phyloP scores from a whole-genome alignment of 495 filamentous ascomycete genomes.

The Penicillium samsonianum region DNA sequence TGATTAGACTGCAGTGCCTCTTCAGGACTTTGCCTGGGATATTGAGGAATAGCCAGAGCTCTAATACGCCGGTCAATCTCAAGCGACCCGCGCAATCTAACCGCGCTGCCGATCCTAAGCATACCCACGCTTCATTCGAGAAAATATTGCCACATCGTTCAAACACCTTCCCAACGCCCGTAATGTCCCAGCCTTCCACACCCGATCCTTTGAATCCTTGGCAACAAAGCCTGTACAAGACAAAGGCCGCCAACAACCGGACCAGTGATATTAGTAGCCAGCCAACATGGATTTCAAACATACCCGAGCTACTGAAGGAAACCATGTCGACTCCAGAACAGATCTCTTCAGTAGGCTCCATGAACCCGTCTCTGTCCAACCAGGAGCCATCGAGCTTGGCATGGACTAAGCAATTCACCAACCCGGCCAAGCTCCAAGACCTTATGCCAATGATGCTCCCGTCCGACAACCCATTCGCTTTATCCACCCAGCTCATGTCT shows the following conservation, averaged over 20 bases:
- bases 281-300: constrained; percentile 33
- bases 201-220: constrained; percentile 23
- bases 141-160: constrained; percentile 45
- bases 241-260: constrained; percentile 24
- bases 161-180: constrained; percentile 49
- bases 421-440: constrained; percentile 58
- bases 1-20: constrained; percentile 50
- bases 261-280: constrained; percentile 25
- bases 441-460: constrained; percentile 93
- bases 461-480: constrained; percentile 84
- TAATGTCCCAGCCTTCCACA: constrained; percentile 27
- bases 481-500: constrained; percentile 79
- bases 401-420: constrained; percentile 35
- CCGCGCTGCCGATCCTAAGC: constrained; percentile 27
- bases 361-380: constrained; percentile 24
- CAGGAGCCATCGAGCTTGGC: constrained; percentile 28
- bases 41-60: constrained; percentile 58
- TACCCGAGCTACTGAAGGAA: constrained; percentile 35
- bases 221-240: constrained; percentile 39
- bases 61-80: constrained; percentile 36
- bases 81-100: constrained; percentile 44
- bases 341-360: constrained; percentile 10
- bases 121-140: constrained; percentile 30
- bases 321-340: constrained; percentile 37
- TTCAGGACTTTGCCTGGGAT: constrained; percentile 80